phyloP scores from a whole-genome alignment of 1,284 basidiomycete genomes.

The Papiliotrema flavescens region DNA sequence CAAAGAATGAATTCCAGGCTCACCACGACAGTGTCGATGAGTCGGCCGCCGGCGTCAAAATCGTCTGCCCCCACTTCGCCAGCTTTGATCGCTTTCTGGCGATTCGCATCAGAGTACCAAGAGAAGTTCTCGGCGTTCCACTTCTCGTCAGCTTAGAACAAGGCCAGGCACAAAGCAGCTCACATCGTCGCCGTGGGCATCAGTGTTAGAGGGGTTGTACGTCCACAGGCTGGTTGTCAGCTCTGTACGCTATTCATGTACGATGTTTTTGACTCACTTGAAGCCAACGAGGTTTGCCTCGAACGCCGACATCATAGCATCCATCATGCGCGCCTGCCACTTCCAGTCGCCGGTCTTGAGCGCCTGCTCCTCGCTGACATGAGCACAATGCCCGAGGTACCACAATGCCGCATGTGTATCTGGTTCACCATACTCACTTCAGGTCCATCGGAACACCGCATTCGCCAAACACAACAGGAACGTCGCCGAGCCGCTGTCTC shows the following conservation, averaged over 20 bases:
- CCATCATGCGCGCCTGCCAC: conserved; percentile 84
- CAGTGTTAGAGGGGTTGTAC: conserved; percentile 85
- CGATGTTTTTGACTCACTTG: conserved; percentile 59
- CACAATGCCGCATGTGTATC: background rate
- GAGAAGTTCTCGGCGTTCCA: conserved; percentile 98
- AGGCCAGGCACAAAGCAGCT: conserved; percentile 4
- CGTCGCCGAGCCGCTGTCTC: conserved; percentile 66
- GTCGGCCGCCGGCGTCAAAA: conserved; percentile 75
- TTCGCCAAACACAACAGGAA: conserved; percentile 80
- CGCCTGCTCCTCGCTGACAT: conserved; percentile 64
- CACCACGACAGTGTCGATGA: conserved; percentile 68
- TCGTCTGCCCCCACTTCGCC: conserved; percentile 51
- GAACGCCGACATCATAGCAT: conserved; percentile 73
- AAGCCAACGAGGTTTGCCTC: conserved; percentile 71
- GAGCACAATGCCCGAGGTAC: background rate
- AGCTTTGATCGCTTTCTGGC: conserved; percentile 35
- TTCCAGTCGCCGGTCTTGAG: conserved; percentile 70
- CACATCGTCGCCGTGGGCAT: conserved; percentile 67
- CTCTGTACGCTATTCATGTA: background rate
- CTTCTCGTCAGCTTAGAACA: conserved; percentile 7
- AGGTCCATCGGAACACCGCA: conserved; percentile 91
- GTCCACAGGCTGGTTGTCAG: conserved; percentile 71
- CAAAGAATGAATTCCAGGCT: conserved; percentile 9
- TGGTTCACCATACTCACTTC: conserved; percentile 60
- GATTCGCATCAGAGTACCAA: conserved; percentile 66